phyloP scores from a whole-genome alignment of 768 basidiomycete species.

The Russula sp. region DNA sequence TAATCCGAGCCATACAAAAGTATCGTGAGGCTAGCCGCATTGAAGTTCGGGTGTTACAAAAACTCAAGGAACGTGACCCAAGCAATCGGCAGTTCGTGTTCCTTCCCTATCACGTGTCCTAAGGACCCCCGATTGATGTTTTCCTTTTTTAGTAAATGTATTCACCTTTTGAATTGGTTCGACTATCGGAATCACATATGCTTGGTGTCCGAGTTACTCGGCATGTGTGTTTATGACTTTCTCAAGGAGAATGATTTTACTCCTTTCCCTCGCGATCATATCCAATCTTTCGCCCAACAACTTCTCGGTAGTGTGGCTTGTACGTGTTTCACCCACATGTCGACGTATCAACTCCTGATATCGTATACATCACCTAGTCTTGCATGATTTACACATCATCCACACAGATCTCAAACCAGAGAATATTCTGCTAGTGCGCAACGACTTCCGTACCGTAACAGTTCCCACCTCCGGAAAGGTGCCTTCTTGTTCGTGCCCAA shows the following conservation, averaged over 20 bases:
- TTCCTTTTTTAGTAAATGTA: constrained; percentile 76
- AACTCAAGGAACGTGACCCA: constrained; percentile 86
- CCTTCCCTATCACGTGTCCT: constrained; percentile 18
- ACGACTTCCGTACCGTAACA: constrained; percentile 62
- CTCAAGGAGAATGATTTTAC: constrained; percentile 97
- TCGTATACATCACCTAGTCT: constrained; percentile 50
- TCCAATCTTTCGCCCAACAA: constrained; percentile 92
- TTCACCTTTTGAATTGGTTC: constrained; percentile 91
- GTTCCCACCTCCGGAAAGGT: constrained; percentile 69
- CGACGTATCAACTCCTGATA: constrained; percentile 27
- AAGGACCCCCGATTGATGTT: constrained; percentile 28
- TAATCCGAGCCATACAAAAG: constrained; percentile 97
- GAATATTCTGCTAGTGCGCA: constrained; percentile 92
- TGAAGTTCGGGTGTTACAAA: constrained; percentile 91
- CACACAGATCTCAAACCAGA: constrained; percentile 99
- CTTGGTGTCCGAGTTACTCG: constrained; percentile 90
- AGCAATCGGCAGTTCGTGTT: constrained; percentile 76
- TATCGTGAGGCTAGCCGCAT: constrained; percentile 99
- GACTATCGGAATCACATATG: constrained; percentile 98
- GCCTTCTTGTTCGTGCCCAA: constrained; percentile 14
- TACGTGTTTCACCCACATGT: constrained; percentile 45
- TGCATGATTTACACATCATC: constrained; percentile 86
- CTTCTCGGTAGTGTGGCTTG: constrained; percentile 91
- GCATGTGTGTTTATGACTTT: constrained; percentile 98
- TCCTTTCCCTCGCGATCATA: constrained; percentile 94